phyloP scores from a whole-genome alignment of 306 rosid genomes.

The Potentilla sterilis region DNA sequence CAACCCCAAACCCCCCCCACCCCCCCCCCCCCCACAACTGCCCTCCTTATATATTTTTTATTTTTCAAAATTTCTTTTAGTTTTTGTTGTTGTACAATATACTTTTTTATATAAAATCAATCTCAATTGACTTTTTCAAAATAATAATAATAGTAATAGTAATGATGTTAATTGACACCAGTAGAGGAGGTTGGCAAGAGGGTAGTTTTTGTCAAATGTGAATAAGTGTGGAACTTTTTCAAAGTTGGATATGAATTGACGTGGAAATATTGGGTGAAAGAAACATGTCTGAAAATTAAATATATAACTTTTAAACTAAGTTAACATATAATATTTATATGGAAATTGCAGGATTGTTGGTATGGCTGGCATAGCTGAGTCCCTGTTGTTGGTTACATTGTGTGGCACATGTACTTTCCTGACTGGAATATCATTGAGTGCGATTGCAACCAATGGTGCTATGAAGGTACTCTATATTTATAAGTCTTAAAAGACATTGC shows the following conservation, averaged over 20 bases:
- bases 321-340: background rate
- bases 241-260: too few relatives aligned
- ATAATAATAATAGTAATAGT: too few relatives aligned
- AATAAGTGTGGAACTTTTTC: too few relatives aligned
- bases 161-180: too few relatives aligned
- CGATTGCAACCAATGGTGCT: slow-evolving; percentile 99
- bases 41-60: background rate
- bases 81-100: background rate
- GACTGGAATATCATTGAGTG: slow-evolving; percentile 92
- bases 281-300: background rate
- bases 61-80: too few relatives aligned
- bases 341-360: slow-evolving; percentile 88
- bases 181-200: too few relatives aligned
- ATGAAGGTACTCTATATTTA: slow-evolving; percentile 71
- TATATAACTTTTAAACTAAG: background rate
- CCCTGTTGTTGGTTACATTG: slow-evolving; percentile 68
- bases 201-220: too few relatives aligned
- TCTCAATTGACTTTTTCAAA: background rate
- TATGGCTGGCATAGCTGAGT: slow-evolving; percentile 89
- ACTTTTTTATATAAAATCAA: background rate
- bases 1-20: too few relatives aligned
- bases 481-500: background rate
- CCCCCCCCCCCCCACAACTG: background rate
- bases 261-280: background rate
- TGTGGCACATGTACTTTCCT: slow-evolving; percentile 94